Percentiles rank a stretch among this genome's conserved stretches.
Evolutionary conservation across 78 protist species (phyloP).

Genomic region (Dictyostelium intermedium): DNA sequence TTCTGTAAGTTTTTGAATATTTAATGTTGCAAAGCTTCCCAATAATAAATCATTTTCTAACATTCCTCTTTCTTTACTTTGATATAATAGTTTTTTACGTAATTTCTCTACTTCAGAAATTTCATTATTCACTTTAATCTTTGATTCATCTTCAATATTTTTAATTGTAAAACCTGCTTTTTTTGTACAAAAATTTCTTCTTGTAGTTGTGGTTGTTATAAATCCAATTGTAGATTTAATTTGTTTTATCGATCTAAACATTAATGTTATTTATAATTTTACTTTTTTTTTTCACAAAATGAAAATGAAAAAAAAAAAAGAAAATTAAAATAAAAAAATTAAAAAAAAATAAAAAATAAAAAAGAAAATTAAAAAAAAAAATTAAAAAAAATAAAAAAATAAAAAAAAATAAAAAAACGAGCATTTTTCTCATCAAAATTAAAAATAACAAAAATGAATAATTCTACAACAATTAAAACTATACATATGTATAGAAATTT

Average conservation of each 20-base stretch:
- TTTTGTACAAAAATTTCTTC: neutral
- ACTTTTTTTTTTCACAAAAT: neutral
- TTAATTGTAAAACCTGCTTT: neutral
- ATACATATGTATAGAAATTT: constrained; percentile 53
- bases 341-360: neutral
- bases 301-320: neutral
- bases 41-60: constrained; percentile 59
- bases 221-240: neutral
- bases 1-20: constrained; percentile 4
- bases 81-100: constrained; percentile 50
- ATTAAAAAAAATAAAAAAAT: neutral
- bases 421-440: neutral
- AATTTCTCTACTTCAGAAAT: constrained; percentile 21
- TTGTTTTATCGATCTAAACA: neutral
- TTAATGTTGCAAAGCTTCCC: constrained; percentile 49
- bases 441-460: neutral
- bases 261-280: neutral
- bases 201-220: neutral
- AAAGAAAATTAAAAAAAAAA: neutral
- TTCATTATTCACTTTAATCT: neutral
- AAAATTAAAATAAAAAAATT: neutral
- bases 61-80: constrained; percentile 78
- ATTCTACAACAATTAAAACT: neutral
- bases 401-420: neutral
- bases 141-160: neutral